Conservation (phyloP, 2,329 filamentous ascomycete species). For the Aspergillus awamori region DNA sequence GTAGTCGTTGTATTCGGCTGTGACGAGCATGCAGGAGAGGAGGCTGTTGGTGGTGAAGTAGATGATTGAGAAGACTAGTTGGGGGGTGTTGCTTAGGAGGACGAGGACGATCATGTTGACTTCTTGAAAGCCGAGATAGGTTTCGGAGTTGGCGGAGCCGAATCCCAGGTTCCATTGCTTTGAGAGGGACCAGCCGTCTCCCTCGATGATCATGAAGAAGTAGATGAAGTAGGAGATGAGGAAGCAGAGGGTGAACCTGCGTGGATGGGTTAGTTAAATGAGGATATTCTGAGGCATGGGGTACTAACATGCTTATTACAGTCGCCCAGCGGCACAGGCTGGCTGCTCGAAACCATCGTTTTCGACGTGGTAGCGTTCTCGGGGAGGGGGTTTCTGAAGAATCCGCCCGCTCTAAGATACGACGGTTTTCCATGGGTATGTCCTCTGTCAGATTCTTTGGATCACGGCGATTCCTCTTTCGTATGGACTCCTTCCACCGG, state of each 20-base stretch:
- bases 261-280: not conserved
- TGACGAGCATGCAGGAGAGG: constrained; percentile 50
- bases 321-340: constrained; percentile 3
- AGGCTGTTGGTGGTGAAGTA: constrained; percentile 40
- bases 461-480: not conserved
- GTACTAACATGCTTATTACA: constrained; percentile 1
- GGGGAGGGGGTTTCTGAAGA: not conserved
- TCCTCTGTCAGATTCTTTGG: not conserved
- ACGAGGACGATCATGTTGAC: constrained; percentile 1
- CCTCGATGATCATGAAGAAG: too few relatives aligned
- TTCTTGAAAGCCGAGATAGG: not conserved
- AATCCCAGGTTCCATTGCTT: constrained; percentile 1
- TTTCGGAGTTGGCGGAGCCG: not conserved
- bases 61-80: constrained; percentile 36
- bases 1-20: constrained; percentile 52
- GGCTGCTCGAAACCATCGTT: constrained; percentile 12
- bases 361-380: not conserved
- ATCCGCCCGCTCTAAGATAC: not conserved
- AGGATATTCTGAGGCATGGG: too few relatives aligned
- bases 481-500: not conserved
- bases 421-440: not conserved
- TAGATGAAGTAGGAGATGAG: not conserved
- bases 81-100: constrained; percentile 34
- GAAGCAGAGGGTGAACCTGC: not conserved
- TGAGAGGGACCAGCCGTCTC: not conserved